These are phyloP conservation scores for Saccharomycopsis sp. DNA, from an alignment of 805 yeast species.

Conservation along the genomic window DNA sequence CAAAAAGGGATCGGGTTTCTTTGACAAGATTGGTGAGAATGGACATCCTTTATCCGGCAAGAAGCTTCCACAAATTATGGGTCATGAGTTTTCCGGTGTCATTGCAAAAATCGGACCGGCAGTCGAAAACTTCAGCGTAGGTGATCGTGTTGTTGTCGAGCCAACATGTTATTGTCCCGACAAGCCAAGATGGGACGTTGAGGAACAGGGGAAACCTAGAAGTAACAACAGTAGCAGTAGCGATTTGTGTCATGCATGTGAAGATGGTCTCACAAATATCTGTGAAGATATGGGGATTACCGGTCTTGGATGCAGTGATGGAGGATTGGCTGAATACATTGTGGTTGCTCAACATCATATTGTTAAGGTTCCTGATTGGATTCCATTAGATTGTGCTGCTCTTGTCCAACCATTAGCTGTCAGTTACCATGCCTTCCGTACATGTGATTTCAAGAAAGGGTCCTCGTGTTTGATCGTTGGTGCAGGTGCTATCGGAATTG, in stretches of 20 bases:
- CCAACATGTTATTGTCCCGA: constrained; percentile 40
- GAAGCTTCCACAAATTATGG: constrained; percentile 43
- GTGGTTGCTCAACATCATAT: constrained; percentile 36
- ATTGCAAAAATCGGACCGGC: constrained; percentile 39
- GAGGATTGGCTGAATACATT: constrained; percentile 40
- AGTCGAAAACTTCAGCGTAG: constrained; percentile 39
- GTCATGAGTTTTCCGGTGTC: constrained; percentile 49
- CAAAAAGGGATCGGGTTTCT: constrained; percentile 52
- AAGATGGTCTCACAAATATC: constrained; percentile 38
- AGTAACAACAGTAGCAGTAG: constrained; percentile 25
- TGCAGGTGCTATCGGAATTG: constrained; percentile 59
- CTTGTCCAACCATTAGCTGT: constrained; percentile 53
- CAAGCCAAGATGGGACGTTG: constrained; percentile 28
- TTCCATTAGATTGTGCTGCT: constrained; percentile 50
- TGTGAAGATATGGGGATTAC: constrained; percentile 38
- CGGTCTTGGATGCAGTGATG: constrained; percentile 46
- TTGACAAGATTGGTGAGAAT: constrained; percentile 28
- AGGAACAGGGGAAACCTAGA: not conserved
- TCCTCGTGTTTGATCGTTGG: constrained; percentile 47
- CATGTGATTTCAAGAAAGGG: constrained; percentile 38
- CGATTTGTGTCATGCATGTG: constrained; percentile 38
- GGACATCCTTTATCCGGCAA: constrained; percentile 36
- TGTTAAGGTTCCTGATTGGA: constrained; percentile 33
- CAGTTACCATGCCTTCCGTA: constrained; percentile 51
- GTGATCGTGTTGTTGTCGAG: constrained; percentile 56